Base-by-base conservation (phyloP, 306 rosid species). In the Vigna angularis region DNA sequence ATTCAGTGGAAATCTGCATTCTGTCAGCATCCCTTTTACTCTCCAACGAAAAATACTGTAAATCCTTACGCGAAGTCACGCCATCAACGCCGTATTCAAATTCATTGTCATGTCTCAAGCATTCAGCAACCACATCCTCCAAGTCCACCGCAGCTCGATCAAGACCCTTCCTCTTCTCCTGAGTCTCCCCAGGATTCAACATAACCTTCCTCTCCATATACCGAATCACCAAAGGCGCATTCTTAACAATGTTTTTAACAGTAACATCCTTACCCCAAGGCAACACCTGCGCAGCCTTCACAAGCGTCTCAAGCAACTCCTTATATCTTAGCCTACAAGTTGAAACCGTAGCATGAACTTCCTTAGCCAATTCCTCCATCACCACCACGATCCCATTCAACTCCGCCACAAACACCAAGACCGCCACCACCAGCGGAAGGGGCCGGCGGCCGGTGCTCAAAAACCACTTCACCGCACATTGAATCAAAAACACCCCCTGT, bases 391-490 rank as follows among this genome's bases (percentile, higher is more conserved):
- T 9, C 16, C 49, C 49, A 38, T 64, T 64, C 70, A 64, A 38
- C 22, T 64, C 70, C 8, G 70, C 70, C 70, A 64, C 70, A 3
- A 64, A 64, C 40, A 64, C 70, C 70, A 64, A n/a, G 14, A 64
- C 70, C 70, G 70, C 70, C 17, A 64, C 70, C 48, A 64, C 70
- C 70, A 64, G 10, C 48, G 70, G 70, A 6, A 64, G 2, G 4
- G 70, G 70, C 16, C 70, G 26, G 2, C 70, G 48, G 0, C 70
- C 70, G 3, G 70, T 64, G 70, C 70, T 64, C 50, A 64, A 2
- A 64, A 36, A 64, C 70, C 70, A 64, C 49, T 64, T 64, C 49
- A 64, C 70, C 1, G 70, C 28, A 9, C 70, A 64, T 49, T 64
- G 70, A 1, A 64, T 36, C 70, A 64, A 17, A 64, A 64, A 64